Evolutionary conservation across 805 yeast species (phyloP), one percentile per base, ranked within the genome.

Genomic region (Middelhovenomyces tepae): DNA sequence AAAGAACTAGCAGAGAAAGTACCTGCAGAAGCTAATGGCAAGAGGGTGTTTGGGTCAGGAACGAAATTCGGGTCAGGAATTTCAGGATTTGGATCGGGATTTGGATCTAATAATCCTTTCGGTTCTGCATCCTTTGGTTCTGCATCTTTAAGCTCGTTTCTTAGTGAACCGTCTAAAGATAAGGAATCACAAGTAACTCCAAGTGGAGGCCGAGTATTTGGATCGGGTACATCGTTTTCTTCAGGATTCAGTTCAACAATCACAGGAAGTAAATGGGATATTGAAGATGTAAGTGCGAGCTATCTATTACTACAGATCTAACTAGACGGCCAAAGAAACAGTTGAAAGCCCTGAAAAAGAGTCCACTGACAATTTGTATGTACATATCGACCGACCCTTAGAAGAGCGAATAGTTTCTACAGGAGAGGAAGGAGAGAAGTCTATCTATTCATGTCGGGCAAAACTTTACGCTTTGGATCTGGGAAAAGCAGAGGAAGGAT

Each of bases 371-470:
- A 59, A 57, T 25, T 44, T 39, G 6, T 53, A 48, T 24, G 57
- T 59, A 4, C 54, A 55, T 27, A 53, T 57, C 4, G 32, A 36
- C 6, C 28, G 31, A 2, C 53, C 51, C 6, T 40, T 60, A 13
- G 53, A 47, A 35, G 48, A 49, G 34, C 46, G 55, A 31, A 46
- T 46, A 14, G 38, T 82, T 5, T 81, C 74, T 37, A 85, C 97
- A 0, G 98, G 97, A 1, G 98, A 91, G 56, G 98, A 91, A 55
- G 66, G 73, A 36, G 98, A 91, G 53, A 64, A 64, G 21, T 71
- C 81, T 0, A 51, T 78, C 5, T 83, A 72, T 53, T 72, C 73
- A 27, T 69, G 80, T 23, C 75, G 79, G 30, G 84, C 93, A 3
- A 84, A 87, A 50, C 60, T 91, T 17, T 91, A 87, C 52, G 75